Evolutionary conservation across 2,329 filamentous ascomycete genomes (phyloP).

Genomic region (Pseudogymnoascus verrucosus): DNA sequence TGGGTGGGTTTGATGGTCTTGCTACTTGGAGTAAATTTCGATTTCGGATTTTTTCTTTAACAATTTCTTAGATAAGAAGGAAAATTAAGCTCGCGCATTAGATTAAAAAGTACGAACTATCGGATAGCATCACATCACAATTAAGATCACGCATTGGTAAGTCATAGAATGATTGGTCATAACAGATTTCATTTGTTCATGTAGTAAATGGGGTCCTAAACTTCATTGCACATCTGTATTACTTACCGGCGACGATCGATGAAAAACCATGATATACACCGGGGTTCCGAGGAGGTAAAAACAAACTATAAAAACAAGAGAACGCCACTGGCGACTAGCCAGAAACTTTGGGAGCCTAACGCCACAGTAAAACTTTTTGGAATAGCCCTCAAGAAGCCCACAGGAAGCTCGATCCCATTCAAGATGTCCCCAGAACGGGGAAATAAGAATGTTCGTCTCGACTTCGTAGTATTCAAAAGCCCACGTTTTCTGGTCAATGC

Average conservation of each 20-base stretch:
- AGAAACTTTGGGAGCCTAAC: conserved; percentile 4
- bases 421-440: conserved; percentile 17
- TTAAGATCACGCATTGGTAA: neutral
- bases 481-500: conserved; percentile 21
- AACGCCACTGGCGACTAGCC: conserved; percentile 9
- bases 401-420: conserved; percentile 28
- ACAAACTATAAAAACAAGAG: neutral
- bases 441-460: conserved; percentile 27
- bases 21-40: neutral
- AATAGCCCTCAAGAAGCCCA: conserved; percentile 23
- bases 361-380: conserved; percentile 15
- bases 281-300: neutral
- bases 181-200: conserved; percentile 3
- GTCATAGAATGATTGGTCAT: neutral
- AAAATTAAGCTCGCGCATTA: neutral
- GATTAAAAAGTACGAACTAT: neutral
- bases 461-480: conserved; percentile 27
- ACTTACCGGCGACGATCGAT: conserved; percentile 5
- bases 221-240: conserved; percentile 7
- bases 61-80: neutral
- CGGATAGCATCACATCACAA: neutral
- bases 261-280: conserved; percentile 6
- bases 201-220: neutral
- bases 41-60: neutral
- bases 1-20: neutral